These are phyloP conservation scores for Curvularia sp. DNA, from an alignment of 2,329 filamentous ascomycete species.

Conservation along the genomic window DNA sequence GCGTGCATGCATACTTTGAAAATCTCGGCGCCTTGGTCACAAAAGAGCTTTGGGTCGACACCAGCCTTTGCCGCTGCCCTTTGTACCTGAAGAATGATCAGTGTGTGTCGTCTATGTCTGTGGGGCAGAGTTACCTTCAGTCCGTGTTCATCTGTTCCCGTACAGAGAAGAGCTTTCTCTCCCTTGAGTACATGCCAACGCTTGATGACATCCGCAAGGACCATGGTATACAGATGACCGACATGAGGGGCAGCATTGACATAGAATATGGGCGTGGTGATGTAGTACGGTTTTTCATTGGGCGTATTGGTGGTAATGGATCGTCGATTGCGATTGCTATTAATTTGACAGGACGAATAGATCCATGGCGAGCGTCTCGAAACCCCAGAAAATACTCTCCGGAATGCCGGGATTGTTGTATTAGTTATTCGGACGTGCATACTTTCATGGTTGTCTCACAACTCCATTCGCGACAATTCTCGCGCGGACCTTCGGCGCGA, in stretches of 20 bases:
- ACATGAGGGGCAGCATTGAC: conserved; percentile 97
- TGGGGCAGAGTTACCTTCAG: conserved; percentile 69
- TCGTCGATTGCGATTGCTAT: conserved; percentile 27
- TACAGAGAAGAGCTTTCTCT: conserved; percentile 75
- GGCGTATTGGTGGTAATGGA: conserved; percentile 29
- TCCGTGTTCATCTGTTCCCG: conserved; percentile 96
- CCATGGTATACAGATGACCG: conserved; percentile 92
- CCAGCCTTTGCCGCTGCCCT: conserved; percentile 77
- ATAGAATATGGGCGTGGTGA: conserved; percentile 98
- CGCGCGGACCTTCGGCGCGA: conserved; percentile 28
- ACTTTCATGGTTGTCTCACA: conserved; percentile 29
- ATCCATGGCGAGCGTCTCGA: conserved; percentile 31
- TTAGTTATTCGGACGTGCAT: conserved; percentile 42
- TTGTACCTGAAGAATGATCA: conserved; percentile 69
- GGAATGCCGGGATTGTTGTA: conserved; percentile 27
- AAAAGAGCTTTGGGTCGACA: conserved; percentile 81
- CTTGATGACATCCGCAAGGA: conserved; percentile 89
- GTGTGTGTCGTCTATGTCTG: background rate
- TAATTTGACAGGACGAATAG: conserved; percentile 33
- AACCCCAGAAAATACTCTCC: conserved; percentile 25
- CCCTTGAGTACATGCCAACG: conserved; percentile 85
- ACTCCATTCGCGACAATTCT: conserved; percentile 22
- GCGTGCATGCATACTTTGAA: conserved; percentile 65
- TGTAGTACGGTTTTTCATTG: conserved; percentile 82
- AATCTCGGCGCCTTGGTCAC: conserved; percentile 80